These are phyloP conservation scores for Boletus tomentosulus DNA, from an alignment of 768 basidiomycete genomes.

Conservation along the genomic window DNA sequence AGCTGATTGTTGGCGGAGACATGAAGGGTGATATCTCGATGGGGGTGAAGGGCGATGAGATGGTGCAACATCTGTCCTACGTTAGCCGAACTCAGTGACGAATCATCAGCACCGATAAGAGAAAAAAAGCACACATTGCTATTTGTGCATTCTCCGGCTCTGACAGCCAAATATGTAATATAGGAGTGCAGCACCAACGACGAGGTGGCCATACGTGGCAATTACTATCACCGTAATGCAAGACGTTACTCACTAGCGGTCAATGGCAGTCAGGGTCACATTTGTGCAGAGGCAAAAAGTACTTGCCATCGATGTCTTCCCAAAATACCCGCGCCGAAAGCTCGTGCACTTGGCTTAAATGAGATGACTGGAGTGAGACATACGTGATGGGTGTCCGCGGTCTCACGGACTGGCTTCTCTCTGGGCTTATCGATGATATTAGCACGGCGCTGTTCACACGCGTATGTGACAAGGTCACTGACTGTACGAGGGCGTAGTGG, in stretches of 20 bases:
- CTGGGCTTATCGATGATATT: constrained; percentile 42
- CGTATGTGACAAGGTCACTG: constrained; percentile 4
- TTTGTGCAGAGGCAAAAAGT: not conserved
- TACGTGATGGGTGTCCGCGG: constrained; percentile 57
- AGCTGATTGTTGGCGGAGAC: constrained; percentile 78
- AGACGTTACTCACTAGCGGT: constrained; percentile 60
- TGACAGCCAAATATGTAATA: constrained; percentile 78
- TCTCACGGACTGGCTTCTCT: constrained; percentile 42
- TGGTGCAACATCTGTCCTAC: constrained; percentile 75
- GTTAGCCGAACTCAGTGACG: not conserved
- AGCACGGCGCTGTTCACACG: not conserved
- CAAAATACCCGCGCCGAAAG: constrained; percentile 67
- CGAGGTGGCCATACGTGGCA: constrained; percentile 63
- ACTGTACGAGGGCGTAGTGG: constrained; percentile 64
- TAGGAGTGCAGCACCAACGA: constrained; percentile 76
- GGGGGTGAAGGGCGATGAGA: constrained; percentile 65
- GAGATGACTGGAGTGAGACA: constrained; percentile 44
- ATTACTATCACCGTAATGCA: constrained; percentile 73
- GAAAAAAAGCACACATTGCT: constrained; percentile 50
- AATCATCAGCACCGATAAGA: not conserved
- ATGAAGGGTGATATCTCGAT: constrained; percentile 76
- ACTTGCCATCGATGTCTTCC: constrained; percentile 69
- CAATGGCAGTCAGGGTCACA: not conserved
- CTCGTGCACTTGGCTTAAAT: constrained; percentile 70
- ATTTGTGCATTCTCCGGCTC: constrained; percentile 72